Base-by-base conservation (phyloP, 805 yeast species). In the Candida coleopterorum region DNA sequence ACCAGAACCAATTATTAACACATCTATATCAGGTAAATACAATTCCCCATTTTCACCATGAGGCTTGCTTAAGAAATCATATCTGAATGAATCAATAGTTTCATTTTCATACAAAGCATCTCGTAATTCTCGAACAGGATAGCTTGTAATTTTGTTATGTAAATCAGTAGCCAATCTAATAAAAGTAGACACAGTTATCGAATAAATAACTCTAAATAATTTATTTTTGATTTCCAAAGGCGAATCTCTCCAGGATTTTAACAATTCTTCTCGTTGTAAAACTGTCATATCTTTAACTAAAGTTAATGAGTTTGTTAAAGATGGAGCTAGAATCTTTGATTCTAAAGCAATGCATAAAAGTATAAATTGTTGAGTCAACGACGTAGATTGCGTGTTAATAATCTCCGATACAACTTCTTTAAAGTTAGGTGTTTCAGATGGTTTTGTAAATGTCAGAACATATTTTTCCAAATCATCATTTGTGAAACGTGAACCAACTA, bases 1-100 rank as follows among this genome's bases (percentile, higher is more conserved):
- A 1, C 81, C 81, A 3, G 76, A 68, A 3, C 81, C 80, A 25
- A 74, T 58, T 25, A 75, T 60, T 9, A 70, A 52, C 2, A 57
- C 75, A 40, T 74, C 78, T 22, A 64, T 44, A 12, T 59, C 51
- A 6, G 68, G 64, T 30, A 65, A 37, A 38, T 57, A 52, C 26
- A 65, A 50, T 40, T 61, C 68, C 4, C 44, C 36, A 14, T 52
- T 51, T 8, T 59, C 54, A 10, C 44, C 31, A 1, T 27, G 39
- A 4, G 69, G 70, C 23, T 60, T 53, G 1, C 45, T 53, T 40
- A 62, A 46, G 52, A 60, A 55, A 9, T 44, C 41, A 41, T 61
- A 60, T 30, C 42, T 46, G 40, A 56, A 64, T 4, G 44, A 40
- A 44, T 62, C 59, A 10, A 43, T 28, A n/a, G 32, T 31, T 14